Percentiles rank a stretch among this genome's conserved stretches.
Evolutionary conservation across 768 basidiomycete genomes (phyloP).

Genomic region (Calocybe indica): DNA sequence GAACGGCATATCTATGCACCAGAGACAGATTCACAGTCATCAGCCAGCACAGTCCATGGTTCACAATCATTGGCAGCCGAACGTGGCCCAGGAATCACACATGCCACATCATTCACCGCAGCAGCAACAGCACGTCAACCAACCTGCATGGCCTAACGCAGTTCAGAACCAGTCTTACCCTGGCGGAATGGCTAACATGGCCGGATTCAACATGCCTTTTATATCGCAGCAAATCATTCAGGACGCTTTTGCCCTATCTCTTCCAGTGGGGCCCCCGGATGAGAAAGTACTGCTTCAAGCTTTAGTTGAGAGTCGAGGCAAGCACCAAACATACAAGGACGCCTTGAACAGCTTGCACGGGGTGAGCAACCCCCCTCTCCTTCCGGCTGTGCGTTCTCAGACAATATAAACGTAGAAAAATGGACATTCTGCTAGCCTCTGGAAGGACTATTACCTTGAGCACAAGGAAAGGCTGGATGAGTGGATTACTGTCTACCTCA

Average conservation of each 20-base stretch:
- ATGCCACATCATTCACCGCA: constrained; percentile 19
- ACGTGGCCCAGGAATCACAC: constrained; percentile 12
- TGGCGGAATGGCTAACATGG: constrained; percentile 21
- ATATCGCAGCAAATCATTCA: constrained; percentile 51
- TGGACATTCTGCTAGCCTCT: constrained; percentile 52
- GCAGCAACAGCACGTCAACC: constrained; percentile 27
- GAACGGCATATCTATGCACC: constrained; percentile 7
- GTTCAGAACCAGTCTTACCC: constrained; percentile 25
- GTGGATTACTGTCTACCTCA: constrained; percentile 30
- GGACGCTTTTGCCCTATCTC: constrained; percentile 46
- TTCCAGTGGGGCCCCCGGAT: constrained; percentile 50
- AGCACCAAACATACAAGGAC: constrained; percentile 51
- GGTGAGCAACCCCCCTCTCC: constrained; percentile 30
- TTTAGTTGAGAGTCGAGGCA: constrained; percentile 31
- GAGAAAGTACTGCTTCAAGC: constrained; percentile 54
- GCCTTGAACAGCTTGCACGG: constrained; percentile 65
- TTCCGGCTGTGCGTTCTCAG: constrained; percentile 12
- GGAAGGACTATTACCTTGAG: constrained; percentile 81
- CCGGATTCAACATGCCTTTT: constrained; percentile 32
- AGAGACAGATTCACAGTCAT: constrained; percentile 16
- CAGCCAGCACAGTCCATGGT: constrained; percentile 11
- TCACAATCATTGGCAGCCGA: constrained; percentile 23
- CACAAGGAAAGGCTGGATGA: constrained; percentile 56
- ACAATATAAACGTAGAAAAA: constrained; percentile 27
- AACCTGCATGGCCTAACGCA: constrained; percentile 21